phyloP scores from a whole-genome alignment of 345 rosid genomes.

The Turritis glabra region DNA sequence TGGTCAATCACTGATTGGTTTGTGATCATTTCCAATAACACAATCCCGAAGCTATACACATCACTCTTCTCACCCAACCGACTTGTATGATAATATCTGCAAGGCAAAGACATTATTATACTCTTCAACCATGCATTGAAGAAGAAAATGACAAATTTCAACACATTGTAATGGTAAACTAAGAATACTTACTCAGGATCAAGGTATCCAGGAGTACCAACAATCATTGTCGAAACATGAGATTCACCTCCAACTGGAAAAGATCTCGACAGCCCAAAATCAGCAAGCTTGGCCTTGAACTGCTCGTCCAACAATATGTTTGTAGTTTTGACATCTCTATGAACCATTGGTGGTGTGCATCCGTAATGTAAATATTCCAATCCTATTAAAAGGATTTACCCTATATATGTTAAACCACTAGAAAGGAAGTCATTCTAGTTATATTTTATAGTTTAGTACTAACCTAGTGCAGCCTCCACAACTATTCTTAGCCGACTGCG shows the following conservation, averaged over 20 bases:
- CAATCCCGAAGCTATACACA: constrained; percentile 30
- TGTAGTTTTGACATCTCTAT: constrained; percentile 48
- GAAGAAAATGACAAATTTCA: background rate
- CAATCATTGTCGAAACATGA: constrained; percentile 6
- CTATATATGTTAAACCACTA: too few relatives aligned
- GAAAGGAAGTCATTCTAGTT: too few relatives aligned
- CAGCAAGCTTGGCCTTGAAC: constrained; percentile 47
- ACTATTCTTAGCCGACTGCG: constrained; percentile 44
- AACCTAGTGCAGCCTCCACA: constrained; percentile 46
- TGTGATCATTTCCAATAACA: constrained; percentile 37
- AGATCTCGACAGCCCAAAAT: constrained; percentile 48
- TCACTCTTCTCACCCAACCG: constrained; percentile 23
- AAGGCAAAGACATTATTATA: too few relatives aligned
- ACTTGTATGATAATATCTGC: constrained; percentile 10
- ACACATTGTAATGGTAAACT: background rate
- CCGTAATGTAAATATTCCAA: constrained; percentile 49
- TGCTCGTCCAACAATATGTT: constrained; percentile 47
- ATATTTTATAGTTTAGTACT: too few relatives aligned
- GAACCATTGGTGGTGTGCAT: constrained; percentile 48
- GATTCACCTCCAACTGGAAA: constrained; percentile 31
- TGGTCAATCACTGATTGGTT: constrained; percentile 30
- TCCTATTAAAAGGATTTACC: too few relatives aligned
- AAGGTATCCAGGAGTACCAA: constrained; percentile 42
- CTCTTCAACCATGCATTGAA: background rate
- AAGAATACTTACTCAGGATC: constrained; percentile 48